A percentile compares a stretch with the other conserved stretches of the same genome.
Conservation (phyloP, 805 yeast species). For the Monosporozyma unispora region DNA sequence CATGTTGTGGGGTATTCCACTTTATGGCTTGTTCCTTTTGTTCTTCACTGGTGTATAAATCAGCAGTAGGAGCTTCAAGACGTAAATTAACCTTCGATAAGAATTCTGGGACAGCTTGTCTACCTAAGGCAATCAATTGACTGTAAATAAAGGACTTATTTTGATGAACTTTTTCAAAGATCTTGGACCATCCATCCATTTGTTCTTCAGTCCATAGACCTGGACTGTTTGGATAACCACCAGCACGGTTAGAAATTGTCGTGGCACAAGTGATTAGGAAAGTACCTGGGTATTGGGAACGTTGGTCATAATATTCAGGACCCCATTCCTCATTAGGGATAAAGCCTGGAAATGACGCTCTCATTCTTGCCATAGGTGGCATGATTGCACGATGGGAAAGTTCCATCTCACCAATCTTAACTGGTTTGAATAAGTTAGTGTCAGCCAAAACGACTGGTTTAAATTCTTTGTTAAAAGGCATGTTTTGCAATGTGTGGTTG, state of each 20-base stretch:
- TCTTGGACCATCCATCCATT: slow-evolving; percentile 39
- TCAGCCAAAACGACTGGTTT: slow-evolving; percentile 25
- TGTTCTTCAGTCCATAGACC: slow-evolving; percentile 42
- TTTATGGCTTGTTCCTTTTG: slow-evolving; percentile 27
- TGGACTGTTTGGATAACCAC: slow-evolving; percentile 37
- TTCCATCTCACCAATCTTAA: slow-evolving; percentile 34
- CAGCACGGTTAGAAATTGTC: slow-evolving; percentile 32
- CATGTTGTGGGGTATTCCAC: slow-evolving; percentile 25
- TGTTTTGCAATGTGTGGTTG: slow-evolving; percentile 27
- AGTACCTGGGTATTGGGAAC: slow-evolving; percentile 47
- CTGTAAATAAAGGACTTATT: slow-evolving; percentile 36
- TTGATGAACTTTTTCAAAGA: slow-evolving; percentile 41
- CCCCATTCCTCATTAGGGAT: slow-evolving; percentile 36
- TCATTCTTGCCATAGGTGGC: slow-evolving; percentile 40
- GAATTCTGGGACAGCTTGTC: slow-evolving; percentile 33
- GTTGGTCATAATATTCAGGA: slow-evolving; percentile 42
- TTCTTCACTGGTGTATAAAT: slow-evolving; percentile 28
- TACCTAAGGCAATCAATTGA: slow-evolving; percentile 44
- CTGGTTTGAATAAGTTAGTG: slow-evolving; percentile 36
- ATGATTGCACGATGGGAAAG: slow-evolving; percentile 33
- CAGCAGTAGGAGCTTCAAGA: slow-evolving; percentile 33
- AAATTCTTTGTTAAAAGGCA: slow-evolving; percentile 21
- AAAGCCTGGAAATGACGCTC: slow-evolving; percentile 30
- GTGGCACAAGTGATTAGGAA: slow-evolving; percentile 52
- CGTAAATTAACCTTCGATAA: slow-evolving; percentile 30